Evolutionary conservation across 2,329 filamentous ascomycete genomes (phyloP), one percentile per base, ranked within the genome.

Genomic region (Ciborinia camelliae): DNA sequence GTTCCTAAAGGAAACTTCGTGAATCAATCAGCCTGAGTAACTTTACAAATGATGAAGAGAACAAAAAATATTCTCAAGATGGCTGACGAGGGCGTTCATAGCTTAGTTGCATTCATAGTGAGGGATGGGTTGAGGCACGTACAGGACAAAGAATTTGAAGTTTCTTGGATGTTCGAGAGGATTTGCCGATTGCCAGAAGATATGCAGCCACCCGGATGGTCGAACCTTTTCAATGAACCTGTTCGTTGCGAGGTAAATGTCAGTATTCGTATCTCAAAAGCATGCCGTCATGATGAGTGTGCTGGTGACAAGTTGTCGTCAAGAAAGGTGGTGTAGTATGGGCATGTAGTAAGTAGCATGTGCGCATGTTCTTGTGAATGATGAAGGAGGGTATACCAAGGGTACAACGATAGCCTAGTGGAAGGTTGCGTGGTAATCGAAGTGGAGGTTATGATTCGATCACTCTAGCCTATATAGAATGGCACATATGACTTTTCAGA

Each of bases 151-250:
- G 45, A 68, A 71, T 59, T 70, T 72, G 69, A 71, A 68, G 70
- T 66, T 71, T 58, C 65, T 72, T 71, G 71, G 71, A 65, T 66
- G 66, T 70, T 63, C 62, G 62, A 62, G 65, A 43, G 66, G 67
- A 66, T 55, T 57, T 66, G 66, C 66, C 64, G 66, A 69, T 70
- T 63, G 61, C 69, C 64, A 71, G 72, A 73, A 66, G 65, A 62
- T 73, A 72, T 75, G 73, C 73, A 73, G 73, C 72, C 71, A 73
- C 71, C 73, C 73, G 71, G 43, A 35, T 35, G 52, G 45, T 47
- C 63, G 57, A 66, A 55, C 47, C 26, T 48, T 48, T 50, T 60
- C 20, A 60, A 63, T 62, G 69, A 69, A 73, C 69, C 72, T 73
- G 72, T 72, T 74, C 71, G 71, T 45, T 58, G 28, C 55, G 55